Evolutionary conservation across 441 rosid genomes (phyloP).

Genomic region (Pelargonium australe): DNA sequence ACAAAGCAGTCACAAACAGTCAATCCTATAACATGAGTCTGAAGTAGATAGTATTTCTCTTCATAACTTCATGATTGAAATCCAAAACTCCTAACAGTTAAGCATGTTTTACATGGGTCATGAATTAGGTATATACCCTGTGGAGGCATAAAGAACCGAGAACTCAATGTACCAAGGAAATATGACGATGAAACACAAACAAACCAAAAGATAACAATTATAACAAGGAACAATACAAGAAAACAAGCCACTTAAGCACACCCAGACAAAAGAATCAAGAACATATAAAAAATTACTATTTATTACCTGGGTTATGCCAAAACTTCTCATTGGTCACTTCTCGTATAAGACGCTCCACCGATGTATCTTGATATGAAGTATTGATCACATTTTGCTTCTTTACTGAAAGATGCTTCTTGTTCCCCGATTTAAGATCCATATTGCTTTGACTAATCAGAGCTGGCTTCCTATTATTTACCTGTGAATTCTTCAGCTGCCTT

Average conservation of each 20-base stretch:
- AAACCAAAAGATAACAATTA: background rate
- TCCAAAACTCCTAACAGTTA: background rate
- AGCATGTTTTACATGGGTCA: background rate
- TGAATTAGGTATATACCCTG: background rate
- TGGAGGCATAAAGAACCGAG: background rate
- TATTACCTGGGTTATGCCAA: slow-evolving; percentile 93
- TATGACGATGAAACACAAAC: background rate
- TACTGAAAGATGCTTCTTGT: slow-evolving; percentile 55
- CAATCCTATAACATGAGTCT: too few species aligned
- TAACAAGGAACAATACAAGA: slow-evolving; percentile 22
- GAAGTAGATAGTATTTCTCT: too few species aligned
- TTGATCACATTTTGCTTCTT: slow-evolving; percentile 46
- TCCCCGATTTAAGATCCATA: slow-evolving; percentile 55
- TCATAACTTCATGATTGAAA: too few species aligned
- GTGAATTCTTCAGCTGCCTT: slow-evolving; percentile 48
- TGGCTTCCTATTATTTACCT: slow-evolving; percentile 50
- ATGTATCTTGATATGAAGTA: slow-evolving; percentile 74
- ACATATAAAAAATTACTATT: slow-evolving; percentile 7
- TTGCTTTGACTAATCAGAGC: slow-evolving; percentile 44
- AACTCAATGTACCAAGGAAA: background rate
- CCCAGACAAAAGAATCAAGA: slow-evolving; percentile 17
- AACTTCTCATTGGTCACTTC: slow-evolving; percentile 92
- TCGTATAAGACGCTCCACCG: slow-evolving; percentile 94
- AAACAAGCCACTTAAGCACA: slow-evolving; percentile 18
- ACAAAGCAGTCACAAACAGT: too few species aligned